Evolutionary conservation across 2,329 filamentous ascomycete genomes (phyloP), one percentile per base, ranked within the genome.

Genomic region (Triangularia setosa): DNA sequence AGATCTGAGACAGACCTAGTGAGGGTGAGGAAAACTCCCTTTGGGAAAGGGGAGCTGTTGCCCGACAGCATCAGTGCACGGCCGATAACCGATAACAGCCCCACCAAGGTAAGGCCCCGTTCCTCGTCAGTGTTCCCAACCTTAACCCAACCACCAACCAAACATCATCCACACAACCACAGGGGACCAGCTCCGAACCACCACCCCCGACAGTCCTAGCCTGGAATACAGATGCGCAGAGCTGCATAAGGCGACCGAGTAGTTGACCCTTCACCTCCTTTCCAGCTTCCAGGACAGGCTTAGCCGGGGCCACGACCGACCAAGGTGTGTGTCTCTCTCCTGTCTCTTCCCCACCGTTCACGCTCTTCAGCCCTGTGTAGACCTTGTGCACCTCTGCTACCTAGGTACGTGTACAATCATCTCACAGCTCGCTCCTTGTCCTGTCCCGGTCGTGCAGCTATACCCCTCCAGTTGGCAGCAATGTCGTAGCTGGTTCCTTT

Each of bases 61-160:
- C n/a, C 21, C 48, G 21, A 53, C 24, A 53, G 5, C 48, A 23
- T 23, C n/a, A 53, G 16, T 40, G 33, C 33, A n/a, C 16, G 16
- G 33, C 33, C 16, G 40, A 48, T 21, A 48, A 48, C 40, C 40
- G 40, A 48, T 48, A 48, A 48, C 52, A 16, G 23, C 52, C 52
- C 52, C 52, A 55, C 52, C 52, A 55, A 27, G 52, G 23, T n/a
- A 14, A 55, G 52, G 52, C 52, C 21, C 23, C 4, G 21, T 40
- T 56, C 59, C 52, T 40, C 27, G 3, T 44, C 21, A 11, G 44
- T 62, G 48, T 35, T 56, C 35, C 57, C 56, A 69, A 68, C 66
- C 65, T 64, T 65, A 69, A 69, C 58, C 60, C 62, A 66, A 65
- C 64, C 60, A 57, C 64, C 65, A 25, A 60, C 58, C 62, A 61